A percentile compares a stretch with the other conserved stretches of the same genome.
Conservation (phyloP, 495 filamentous ascomycete species). For the Penicilliopsis zonata region DNA sequence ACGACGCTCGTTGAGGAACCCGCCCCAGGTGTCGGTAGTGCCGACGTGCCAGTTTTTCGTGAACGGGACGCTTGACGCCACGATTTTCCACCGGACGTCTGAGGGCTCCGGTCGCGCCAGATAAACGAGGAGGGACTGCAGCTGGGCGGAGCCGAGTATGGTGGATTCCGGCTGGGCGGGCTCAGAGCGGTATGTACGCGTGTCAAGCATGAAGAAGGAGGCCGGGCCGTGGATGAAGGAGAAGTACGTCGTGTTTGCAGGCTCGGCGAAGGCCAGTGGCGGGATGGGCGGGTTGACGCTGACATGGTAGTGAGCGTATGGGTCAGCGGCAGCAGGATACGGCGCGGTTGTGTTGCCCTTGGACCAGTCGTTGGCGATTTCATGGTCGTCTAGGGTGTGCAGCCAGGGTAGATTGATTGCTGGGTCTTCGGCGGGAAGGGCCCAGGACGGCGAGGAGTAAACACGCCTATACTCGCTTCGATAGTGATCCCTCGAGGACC, state of each 20-base stretch:
- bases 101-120: conserved; percentile 53
- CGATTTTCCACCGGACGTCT: conserved; percentile 86
- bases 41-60: conserved; percentile 93
- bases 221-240: conserved; percentile 80
- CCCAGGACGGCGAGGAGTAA: conserved; percentile 89
- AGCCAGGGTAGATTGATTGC: conserved; percentile 75
- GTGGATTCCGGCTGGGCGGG: conserved; percentile 53
- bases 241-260: conserved; percentile 61
- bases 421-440: conserved; percentile 30
- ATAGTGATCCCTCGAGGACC: conserved; percentile 59
- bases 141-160: conserved; percentile 75
- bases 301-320: conserved; percentile 77
- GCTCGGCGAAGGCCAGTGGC: conserved; percentile 23
- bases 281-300: conserved; percentile 65
- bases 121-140: conserved; percentile 66
- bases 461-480: conserved; percentile 85
- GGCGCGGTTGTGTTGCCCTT: conserved; percentile 56
- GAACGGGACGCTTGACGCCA: conserved; percentile 81
- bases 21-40: conserved; percentile 81
- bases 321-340: conserved; percentile 66
- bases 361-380: conserved; percentile 88
- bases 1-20: conserved; percentile 68
- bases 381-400: conserved; percentile 91
- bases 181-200: conserved; percentile 69
- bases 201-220: conserved; percentile 90